Percentiles rank a stretch among this genome's conserved stretches.
These are phyloP conservation scores for Ustilago xerochloae DNA, from an alignment of 1,284 basidiomycete genomes.

Conservation along the genomic window DNA sequence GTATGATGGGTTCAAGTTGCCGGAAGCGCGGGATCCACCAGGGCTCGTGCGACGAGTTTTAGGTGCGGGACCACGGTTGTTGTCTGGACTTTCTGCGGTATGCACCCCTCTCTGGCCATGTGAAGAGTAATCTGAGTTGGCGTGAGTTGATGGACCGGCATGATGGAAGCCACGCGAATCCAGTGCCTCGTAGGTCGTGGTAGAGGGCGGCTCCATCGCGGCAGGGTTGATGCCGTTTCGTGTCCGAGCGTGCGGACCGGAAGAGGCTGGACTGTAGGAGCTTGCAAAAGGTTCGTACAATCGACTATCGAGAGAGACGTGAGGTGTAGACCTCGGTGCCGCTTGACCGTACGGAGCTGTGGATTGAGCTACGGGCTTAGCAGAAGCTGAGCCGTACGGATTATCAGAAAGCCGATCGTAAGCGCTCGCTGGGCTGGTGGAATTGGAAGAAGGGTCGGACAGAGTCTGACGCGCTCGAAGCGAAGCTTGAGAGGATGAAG, in stretches of 20 bases:
- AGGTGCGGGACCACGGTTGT: constrained; percentile 24
- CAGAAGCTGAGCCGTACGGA: not conserved
- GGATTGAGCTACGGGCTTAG: constrained; percentile 15
- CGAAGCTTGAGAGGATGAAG: constrained; percentile 38
- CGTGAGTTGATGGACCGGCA: constrained; percentile 8
- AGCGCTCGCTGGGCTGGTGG: constrained; percentile 40
- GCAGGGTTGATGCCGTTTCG: too few relatives aligned
- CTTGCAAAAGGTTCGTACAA: not conserved
- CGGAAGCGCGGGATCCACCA: constrained; percentile 45
- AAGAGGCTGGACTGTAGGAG: constrained; percentile 7
- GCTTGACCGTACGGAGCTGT: not conserved
- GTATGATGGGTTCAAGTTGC: constrained; percentile 11
- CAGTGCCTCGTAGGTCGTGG: constrained; percentile 2
- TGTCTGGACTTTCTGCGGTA: constrained; percentile 32
- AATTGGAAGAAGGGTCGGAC: constrained; percentile 38
- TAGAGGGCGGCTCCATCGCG: constrained; percentile 22
- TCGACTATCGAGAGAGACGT: not conserved
- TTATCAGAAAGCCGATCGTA: constrained; percentile 17
- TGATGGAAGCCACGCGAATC: constrained; percentile 12
- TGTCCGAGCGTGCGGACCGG: not conserved
- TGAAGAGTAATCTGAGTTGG: not conserved
- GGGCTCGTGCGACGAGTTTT: constrained; percentile 48
- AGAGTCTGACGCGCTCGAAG: constrained; percentile 16
- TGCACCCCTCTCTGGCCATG: constrained; percentile 5
- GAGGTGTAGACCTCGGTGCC: not conserved